Evolutionary conservation across 306 rosid species (phyloP).

Genomic region (Neltuma alba): DNA sequence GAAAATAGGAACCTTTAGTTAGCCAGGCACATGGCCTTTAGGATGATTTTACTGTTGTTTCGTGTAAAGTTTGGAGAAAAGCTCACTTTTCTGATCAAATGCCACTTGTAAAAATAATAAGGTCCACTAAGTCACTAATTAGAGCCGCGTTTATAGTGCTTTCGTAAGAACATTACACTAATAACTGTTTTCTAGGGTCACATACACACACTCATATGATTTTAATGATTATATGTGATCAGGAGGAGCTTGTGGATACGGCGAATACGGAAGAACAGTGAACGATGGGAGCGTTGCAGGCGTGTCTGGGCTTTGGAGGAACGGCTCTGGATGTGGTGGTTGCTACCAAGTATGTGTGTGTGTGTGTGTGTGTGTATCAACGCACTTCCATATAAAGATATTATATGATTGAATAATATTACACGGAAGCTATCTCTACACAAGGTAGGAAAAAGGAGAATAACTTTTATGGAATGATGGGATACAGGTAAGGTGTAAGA

Average conservation of each 20-base stretch:
- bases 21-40: background rate
- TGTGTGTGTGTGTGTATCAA: too few species aligned
- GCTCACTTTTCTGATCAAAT: slow-evolving; percentile 1
- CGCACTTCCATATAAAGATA: too few species aligned
- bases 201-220: background rate
- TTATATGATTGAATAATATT: background rate
- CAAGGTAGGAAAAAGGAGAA: too few species aligned
- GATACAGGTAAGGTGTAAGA: slow-evolving; percentile 47
- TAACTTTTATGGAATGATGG: background rate
- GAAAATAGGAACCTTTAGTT: background rate
- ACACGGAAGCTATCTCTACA: too few species aligned
- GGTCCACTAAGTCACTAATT: background rate
- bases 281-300: slow-evolving; percentile 80
- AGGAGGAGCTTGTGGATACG: slow-evolving; percentile 91
- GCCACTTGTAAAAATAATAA: background rate
- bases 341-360: slow-evolving; percentile 68
- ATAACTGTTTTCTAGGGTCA: background rate
- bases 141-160: background rate
- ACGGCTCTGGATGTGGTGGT: slow-evolving; percentile 85
- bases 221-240: background rate
- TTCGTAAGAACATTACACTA: background rate
- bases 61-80: background rate
- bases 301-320: slow-evolving; percentile 66
- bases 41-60: background rate
- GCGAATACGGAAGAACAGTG: slow-evolving; percentile 75